Base-by-base conservation (phyloP, 768 basidiomycete species). In the Boletus sp. region DNA sequence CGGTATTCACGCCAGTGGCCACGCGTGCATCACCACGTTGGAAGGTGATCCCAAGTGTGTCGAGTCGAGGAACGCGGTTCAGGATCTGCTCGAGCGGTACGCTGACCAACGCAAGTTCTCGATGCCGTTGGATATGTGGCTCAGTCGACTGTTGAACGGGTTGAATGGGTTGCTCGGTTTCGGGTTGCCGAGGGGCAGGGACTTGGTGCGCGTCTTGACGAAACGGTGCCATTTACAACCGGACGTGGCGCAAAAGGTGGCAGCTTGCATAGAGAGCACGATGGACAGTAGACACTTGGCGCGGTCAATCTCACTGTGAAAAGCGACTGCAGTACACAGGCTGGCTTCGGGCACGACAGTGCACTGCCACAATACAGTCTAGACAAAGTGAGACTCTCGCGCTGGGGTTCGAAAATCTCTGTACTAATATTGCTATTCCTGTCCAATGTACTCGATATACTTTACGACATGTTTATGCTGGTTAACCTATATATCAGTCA, bases 1-100 rank as follows among this genome's bases (percentile, higher is more conserved):
- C 0, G 61, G 66, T 24, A 65, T 74, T 46, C 20, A 47, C 4
- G 63, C 64, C 36, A 46, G 41, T 9, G 68, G 54, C 0, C 70
- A 73, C n/a, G 72, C 60, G 24, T 74, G 72, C 30, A 65, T 74
- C 49, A 68, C 68, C 20, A 59, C 63, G 24, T 32, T 68, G 47
- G 55, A 62, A 10, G 60, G 55, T 14, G 64, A 68, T 30, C 39
- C 53, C 51, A 68, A 62, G 50, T 70, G 63, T 15, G 20, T 33
- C 18, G 52, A 48, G n/a, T 68, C 67, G 48, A 52, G 68, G 30
- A 47, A 53, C 2, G 61, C 59, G 1, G 53, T 70, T 2, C 68
- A 60, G 39, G 63, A 63, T 18, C 15, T 68, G 40, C 47, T 68
- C 29, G 63, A 57, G 61, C 44, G 41, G 40, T 70, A 65, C 3